phyloP scores from a whole-genome alignment of 257 asterid genomes.

The Solanum appendiculatum region DNA sequence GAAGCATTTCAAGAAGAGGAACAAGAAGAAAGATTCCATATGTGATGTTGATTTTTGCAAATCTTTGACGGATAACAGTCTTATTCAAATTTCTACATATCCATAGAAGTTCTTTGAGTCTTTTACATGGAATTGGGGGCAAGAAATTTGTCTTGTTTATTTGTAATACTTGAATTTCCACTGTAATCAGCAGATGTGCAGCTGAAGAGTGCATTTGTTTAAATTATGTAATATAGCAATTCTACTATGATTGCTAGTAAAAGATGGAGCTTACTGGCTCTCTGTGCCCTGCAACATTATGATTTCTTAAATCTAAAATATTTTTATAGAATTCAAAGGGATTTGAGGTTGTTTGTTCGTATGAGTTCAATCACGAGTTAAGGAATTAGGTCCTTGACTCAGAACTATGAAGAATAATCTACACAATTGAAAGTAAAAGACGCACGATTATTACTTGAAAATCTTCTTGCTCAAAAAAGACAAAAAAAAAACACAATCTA shows the following conservation, averaged over 20 bases:
- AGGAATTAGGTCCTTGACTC: too few species aligned
- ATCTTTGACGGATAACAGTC: background rate
- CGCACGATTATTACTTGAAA: too few species aligned
- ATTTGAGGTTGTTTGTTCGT: too few species aligned
- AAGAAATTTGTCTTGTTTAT: background rate
- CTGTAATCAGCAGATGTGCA: background rate
- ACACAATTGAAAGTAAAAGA: too few species aligned
- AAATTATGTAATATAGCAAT: background rate
- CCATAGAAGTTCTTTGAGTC: background rate
- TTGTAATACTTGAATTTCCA: background rate
- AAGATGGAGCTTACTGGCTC: background rate
- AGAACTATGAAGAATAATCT: too few species aligned
- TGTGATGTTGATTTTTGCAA: background rate
- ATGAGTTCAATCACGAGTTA: too few species aligned
- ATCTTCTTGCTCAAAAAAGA: too few species aligned
- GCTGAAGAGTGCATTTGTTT: background rate
- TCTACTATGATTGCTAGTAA: background rate
- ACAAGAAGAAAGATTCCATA: background rate
- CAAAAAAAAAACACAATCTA: too few species aligned
- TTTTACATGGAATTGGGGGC: background rate
- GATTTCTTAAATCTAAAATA: background rate
- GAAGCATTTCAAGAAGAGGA: constrained; percentile 66
- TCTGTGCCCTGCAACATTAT: background rate
- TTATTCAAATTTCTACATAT: background rate
- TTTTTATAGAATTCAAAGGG: too few species aligned